Percentiles rank a stretch among this genome's conserved stretches.
phyloP scores from a whole-genome alignment of 2,329 filamentous ascomycete species.

The Aureobasidium melanogenum region DNA sequence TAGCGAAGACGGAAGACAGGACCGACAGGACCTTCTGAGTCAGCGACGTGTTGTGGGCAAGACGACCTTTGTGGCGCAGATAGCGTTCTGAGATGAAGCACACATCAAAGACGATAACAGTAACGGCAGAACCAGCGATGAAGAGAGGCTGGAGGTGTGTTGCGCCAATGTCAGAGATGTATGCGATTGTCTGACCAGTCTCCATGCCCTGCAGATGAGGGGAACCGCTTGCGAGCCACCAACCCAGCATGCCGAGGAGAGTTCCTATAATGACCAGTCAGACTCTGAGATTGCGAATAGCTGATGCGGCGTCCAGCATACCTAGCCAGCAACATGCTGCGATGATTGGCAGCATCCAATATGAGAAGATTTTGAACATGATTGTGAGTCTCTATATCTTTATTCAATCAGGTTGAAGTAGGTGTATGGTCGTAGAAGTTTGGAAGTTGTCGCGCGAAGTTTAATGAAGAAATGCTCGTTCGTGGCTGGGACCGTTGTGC shows the following conservation, averaged over 20 bases:
- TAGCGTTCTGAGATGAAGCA: conserved; percentile 75
- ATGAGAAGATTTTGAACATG: conserved; percentile 40
- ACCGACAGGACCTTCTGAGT: conserved; percentile 55
- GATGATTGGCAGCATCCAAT: conserved; percentile 59
- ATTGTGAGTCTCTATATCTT: conserved; percentile 9
- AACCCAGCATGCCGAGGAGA: conserved; percentile 60
- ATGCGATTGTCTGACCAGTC: conserved; percentile 49
- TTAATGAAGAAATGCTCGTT: not conserved
- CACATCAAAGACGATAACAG: conserved; percentile 70
- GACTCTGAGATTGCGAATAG: not conserved
- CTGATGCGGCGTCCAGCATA: conserved; percentile 14
- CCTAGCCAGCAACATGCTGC: conserved; percentile 54
- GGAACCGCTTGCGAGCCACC: conserved; percentile 55
- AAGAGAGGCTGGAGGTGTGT: conserved; percentile 65
- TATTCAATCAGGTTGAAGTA: not conserved
- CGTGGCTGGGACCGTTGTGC: conserved; percentile 6
- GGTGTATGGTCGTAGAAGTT: not conserved
- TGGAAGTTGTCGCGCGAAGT: not conserved
- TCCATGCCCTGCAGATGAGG: conserved; percentile 55
- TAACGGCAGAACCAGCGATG: conserved; percentile 61
- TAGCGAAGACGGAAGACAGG: conserved; percentile 57
- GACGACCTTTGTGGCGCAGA: conserved; percentile 70
- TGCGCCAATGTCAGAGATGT: conserved; percentile 47
- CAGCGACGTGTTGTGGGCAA: conserved; percentile 62
- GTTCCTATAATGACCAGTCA: conserved; percentile 37